Conservation (phyloP, 768 basidiomycete species). For the Multifurca ochricompacta region DNA sequence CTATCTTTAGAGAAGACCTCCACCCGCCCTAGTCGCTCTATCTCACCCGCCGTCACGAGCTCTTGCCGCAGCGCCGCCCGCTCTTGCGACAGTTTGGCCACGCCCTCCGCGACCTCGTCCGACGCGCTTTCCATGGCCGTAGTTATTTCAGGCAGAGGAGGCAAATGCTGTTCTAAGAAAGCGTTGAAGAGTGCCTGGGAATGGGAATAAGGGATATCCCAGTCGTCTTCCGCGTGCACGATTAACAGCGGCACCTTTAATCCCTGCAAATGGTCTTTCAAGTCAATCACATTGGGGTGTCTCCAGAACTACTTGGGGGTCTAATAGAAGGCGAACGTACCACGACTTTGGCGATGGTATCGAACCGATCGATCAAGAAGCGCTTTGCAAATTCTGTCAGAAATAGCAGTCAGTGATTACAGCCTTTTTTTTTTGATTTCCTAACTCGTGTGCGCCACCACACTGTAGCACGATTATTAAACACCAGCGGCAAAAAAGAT, state of each 20-base stretch:
- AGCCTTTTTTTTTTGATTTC: background rate
- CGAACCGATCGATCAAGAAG: slow-evolving; percentile 49
- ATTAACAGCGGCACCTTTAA: slow-evolving; percentile 64
- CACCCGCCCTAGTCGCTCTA: slow-evolving; percentile 44
- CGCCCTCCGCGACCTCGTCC: slow-evolving; percentile 39
- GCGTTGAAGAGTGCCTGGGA: slow-evolving; percentile 59
- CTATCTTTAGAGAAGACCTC: slow-evolving; percentile 43
- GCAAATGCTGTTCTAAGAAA: slow-evolving; percentile 53
- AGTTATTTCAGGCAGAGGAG: slow-evolving; percentile 32
- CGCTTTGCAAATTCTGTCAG: slow-evolving; percentile 50
- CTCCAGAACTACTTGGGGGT: too few relatives aligned
- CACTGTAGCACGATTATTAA: background rate
- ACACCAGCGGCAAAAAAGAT: background rate
- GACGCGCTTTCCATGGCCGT: slow-evolving; percentile 25
- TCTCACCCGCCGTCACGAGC: slow-evolving; percentile 37
- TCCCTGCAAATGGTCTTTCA: slow-evolving; percentile 32
- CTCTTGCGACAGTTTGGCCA: slow-evolving; percentile 32
- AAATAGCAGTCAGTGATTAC: background rate
- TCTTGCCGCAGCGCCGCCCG: slow-evolving; percentile 37
- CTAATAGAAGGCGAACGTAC: slow-evolving; percentile 34
- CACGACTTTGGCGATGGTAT: slow-evolving; percentile 52
- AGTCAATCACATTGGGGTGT: background rate
- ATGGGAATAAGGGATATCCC: slow-evolving; percentile 64
- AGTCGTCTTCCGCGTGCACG: slow-evolving; percentile 68
- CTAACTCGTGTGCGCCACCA: too few relatives aligned